phyloP scores from a whole-genome alignment of 805 yeast species.

The Suhomyces faveliae region DNA sequence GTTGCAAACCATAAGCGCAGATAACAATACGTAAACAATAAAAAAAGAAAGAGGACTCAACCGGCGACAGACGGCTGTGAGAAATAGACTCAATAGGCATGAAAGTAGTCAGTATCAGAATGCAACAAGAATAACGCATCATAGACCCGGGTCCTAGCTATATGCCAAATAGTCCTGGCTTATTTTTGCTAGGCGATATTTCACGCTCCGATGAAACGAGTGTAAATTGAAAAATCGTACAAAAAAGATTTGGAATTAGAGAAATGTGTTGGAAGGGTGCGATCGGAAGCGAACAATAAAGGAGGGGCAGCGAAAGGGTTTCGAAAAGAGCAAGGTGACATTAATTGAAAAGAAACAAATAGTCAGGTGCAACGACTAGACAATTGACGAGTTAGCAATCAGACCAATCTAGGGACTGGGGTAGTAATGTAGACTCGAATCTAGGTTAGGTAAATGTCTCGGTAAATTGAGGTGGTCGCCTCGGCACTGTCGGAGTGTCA shows the following conservation, averaged over 20 bases:
- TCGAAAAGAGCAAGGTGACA: background rate
- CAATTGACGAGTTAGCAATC: too few species aligned
- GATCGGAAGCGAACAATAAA: conserved; percentile 1
- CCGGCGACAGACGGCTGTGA: too few species aligned
- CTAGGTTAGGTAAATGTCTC: background rate
- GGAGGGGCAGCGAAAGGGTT: background rate
- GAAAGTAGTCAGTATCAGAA: too few species aligned
- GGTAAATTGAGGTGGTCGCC: background rate
- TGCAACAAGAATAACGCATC: too few species aligned
- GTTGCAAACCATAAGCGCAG: too few species aligned
- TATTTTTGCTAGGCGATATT: too few species aligned
- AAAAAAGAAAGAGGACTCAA: background rate
- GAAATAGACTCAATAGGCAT: too few species aligned
- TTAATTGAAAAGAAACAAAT: background rate
- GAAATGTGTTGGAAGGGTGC: background rate
- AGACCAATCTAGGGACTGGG: background rate
- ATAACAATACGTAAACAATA: too few species aligned
- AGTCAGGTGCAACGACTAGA: background rate
- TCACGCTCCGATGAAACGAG: background rate
- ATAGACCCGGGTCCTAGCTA: too few species aligned
- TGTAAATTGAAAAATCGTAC: background rate
- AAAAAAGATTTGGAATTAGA: background rate
- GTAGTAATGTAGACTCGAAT: background rate
- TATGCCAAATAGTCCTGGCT: too few species aligned
- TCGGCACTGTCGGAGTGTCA: background rate